Base-by-base conservation (phyloP, 345 rosid species). In the Syzygium aqueum region DNA sequence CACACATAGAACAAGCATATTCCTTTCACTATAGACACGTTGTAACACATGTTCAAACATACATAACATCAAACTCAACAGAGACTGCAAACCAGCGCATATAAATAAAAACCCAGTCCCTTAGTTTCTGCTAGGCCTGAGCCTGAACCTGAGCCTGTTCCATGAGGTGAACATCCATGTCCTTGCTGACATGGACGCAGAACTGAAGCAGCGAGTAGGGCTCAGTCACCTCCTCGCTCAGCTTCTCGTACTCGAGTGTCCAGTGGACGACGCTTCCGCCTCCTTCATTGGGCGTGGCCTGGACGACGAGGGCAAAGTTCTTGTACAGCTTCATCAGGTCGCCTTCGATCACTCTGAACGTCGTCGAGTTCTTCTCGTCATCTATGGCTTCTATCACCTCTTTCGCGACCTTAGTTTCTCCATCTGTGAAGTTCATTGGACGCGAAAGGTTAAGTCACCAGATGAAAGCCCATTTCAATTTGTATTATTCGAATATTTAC, bases 261-360 rank as follows among this genome's bases (percentile, higher is more conserved):
- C 92, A 90, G 22, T 87, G 91, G 65, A 89, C 90, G 84, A 88
- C 2, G 53, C 92, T 88, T 19, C 92, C 90, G 14, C 84, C 86
- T 5, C 78, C 86, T 0, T 83, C 88, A 84, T 88, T 90, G 9
- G 90, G 89, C n/a, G 89, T 90, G 78, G 91, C 93, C 84, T 89
- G 80, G 77, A 90, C 87, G 1, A 11, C 77, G 27, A 87, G 0
- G 25, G 7, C 56, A 86, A 89, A 91, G 30, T 28, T 73, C 88
- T 91, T 91, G 89, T 85, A 91, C 52, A 89, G 89, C 40, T 92
- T 90, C 87, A 89, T 17, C 33, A 93, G 85, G 53, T 92, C 93
- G n/a, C 94, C 93, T 73, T 90, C 93, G 6, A 90, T 88, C 84
- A 91, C 85, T 85, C 63, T 89, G 87, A 86, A 93, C 2, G 87